Percentiles rank a stretch among this genome's conserved stretches.
These are phyloP conservation scores for Colletotrichum somersetense DNA, from an alignment of 2,329 filamentous ascomycete genomes.

Conservation along the genomic window DNA sequence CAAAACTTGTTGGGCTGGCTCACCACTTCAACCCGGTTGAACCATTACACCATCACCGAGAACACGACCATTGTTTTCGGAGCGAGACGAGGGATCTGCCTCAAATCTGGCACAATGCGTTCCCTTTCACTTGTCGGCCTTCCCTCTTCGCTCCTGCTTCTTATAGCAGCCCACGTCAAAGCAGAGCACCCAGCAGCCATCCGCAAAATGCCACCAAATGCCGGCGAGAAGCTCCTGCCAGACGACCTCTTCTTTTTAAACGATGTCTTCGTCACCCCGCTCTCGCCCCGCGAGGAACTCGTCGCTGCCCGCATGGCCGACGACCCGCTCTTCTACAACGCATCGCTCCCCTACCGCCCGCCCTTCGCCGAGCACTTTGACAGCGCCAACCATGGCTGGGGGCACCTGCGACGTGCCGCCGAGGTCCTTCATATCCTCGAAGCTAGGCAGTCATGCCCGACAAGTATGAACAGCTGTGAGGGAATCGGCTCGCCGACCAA, in stretches of 20 bases:
- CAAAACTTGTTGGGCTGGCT: not conserved
- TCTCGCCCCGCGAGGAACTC: constrained; percentile 48
- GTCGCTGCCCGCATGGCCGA: constrained; percentile 49
- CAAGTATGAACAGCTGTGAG: constrained; percentile 73
- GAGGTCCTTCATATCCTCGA: constrained; percentile 63
- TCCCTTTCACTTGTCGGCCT: constrained; percentile 54
- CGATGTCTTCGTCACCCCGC: constrained; percentile 37
- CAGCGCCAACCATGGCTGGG: constrained; percentile 44
- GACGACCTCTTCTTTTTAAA: constrained; percentile 70
- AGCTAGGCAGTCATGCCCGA: constrained; percentile 75
- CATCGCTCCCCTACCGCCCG: constrained; percentile 55
- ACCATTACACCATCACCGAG: constrained; percentile 16
- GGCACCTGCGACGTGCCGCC: constrained; percentile 58
- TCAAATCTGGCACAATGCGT: constrained; percentile 52
- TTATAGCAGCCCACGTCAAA: constrained; percentile 56
- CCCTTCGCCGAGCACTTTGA: constrained; percentile 64
- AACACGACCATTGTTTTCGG: not conserved
- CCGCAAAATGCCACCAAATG: constrained; percentile 78
- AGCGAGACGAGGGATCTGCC: not conserved
- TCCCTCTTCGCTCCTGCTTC: constrained; percentile 59
- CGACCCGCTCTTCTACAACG: constrained; percentile 35
- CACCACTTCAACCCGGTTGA: constrained; percentile 5
- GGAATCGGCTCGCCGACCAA: constrained; percentile 75
- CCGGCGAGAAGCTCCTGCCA: constrained; percentile 79
- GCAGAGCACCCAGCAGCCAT: constrained; percentile 70